A percentile compares a stretch with the other conserved stretches of the same genome.
phyloP scores from a whole-genome alignment of 1,284 basidiomycete species.

The Trametes sp. region DNA sequence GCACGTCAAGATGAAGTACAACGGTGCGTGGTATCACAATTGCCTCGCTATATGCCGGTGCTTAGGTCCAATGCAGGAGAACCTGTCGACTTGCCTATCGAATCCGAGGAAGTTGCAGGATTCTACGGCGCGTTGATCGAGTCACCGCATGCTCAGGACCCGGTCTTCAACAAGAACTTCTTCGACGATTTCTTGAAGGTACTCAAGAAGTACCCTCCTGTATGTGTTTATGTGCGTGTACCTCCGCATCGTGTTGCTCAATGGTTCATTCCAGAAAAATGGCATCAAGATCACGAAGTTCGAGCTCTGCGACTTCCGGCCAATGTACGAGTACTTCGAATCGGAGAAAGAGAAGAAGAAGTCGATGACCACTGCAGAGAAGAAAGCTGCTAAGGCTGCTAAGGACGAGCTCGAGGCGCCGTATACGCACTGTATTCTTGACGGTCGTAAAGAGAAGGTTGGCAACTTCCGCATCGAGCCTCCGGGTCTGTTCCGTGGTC shows the following conservation, averaged over 20 bases:
- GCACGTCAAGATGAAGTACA: conserved; percentile 94
- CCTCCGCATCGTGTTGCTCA: conserved; percentile 8
- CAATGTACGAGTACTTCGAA: conserved; percentile 95
- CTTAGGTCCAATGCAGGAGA: conserved; percentile 61
- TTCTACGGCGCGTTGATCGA: conserved; percentile 96
- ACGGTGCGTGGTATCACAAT: conserved; percentile 64
- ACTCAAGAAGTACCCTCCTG: conserved; percentile 87
- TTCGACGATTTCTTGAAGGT: conserved; percentile 90
- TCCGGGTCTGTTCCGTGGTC: conserved; percentile 95
- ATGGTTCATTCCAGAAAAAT: conserved; percentile 55
- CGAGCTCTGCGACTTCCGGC: conserved; percentile 91
- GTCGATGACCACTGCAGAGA: conserved; percentile 83
- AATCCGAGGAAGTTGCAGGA: conserved; percentile 95
- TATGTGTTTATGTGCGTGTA: conserved; percentile 49
- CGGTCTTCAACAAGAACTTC: conserved; percentile 94
- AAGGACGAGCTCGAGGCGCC: conserved; percentile 88
- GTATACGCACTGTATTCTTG: conserved; percentile 87
- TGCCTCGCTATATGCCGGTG: not conserved
- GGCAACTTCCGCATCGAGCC: conserved; percentile 99
- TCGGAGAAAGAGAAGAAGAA: conserved; percentile 94
- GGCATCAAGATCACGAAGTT: conserved; percentile 83
- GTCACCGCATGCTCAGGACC: conserved; percentile 92
- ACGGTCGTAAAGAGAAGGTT: conserved; percentile 97
- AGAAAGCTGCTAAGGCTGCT: conserved; percentile 87
- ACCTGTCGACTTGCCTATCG: conserved; percentile 80